These are phyloP conservation scores for Trichophaea hybrida DNA, from an alignment of 2,329 filamentous ascomycete genomes.

Conservation along the genomic window DNA sequence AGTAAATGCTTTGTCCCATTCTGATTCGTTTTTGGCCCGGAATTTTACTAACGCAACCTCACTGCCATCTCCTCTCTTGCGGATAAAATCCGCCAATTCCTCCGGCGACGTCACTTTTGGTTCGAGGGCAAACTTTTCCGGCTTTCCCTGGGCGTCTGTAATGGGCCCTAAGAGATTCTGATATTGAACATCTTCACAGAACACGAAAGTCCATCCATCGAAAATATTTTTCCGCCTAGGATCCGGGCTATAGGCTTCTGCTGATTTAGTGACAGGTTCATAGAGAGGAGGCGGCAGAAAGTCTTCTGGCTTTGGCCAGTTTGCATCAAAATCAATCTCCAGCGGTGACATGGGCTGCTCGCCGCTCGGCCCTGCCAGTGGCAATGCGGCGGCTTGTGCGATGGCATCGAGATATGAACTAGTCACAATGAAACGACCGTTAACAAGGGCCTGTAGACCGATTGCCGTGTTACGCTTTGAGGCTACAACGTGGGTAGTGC, in stretches of 20 bases:
- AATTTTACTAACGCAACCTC: conserved; percentile 56
- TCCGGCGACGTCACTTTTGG: conserved; percentile 51
- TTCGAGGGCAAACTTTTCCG: conserved; percentile 49
- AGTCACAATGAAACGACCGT: conserved; percentile 63
- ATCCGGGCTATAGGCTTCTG: conserved; percentile 59
- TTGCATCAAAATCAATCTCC: conserved; percentile 62
- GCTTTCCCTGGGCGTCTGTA: conserved; percentile 69
- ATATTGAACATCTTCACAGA: conserved; percentile 62
- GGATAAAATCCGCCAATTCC: conserved; percentile 66
- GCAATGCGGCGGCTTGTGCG: conserved; percentile 42
- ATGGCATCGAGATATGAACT: conserved; percentile 60
- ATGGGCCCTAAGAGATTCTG: conserved; percentile 61
- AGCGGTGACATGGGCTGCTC: conserved; percentile 39
- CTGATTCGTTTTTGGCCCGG: conserved; percentile 43
- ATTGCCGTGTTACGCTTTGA: conserved; percentile 82
- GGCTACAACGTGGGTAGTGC: conserved; percentile 77
- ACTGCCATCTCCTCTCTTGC: conserved; percentile 55
- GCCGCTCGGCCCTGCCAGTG: conserved; percentile 36
- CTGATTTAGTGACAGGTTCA: conserved; percentile 56
- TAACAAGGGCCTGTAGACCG: conserved; percentile 72
- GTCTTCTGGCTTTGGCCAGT: conserved; percentile 62
- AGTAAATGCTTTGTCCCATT: conserved; percentile 58
- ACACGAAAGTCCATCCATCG: conserved; percentile 75
- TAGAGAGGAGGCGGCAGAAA: conserved; percentile 61
- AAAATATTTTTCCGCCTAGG: conserved; percentile 55